These are phyloP conservation scores for Lactifluus hygrophoroides DNA, from an alignment of 768 basidiomycete species.

Conservation along the genomic window DNA sequence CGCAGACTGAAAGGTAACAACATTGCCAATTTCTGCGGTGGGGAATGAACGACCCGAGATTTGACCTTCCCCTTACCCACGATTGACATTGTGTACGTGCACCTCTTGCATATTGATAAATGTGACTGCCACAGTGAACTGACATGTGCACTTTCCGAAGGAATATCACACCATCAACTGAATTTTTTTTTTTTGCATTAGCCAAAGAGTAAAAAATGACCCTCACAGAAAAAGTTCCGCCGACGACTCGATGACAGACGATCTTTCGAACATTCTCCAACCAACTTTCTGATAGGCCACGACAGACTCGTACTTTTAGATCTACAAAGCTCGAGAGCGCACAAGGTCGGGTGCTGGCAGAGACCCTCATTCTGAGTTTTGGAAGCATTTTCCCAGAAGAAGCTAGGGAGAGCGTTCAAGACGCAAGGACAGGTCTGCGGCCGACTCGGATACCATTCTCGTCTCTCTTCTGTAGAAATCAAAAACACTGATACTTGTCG, in stretches of 20 bases:
- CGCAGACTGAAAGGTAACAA: not conserved
- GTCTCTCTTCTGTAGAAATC: not conserved
- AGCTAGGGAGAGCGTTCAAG: not conserved
- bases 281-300: not conserved
- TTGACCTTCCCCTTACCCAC: too few species aligned
- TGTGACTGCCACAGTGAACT: not conserved
- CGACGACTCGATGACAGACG: not conserved
- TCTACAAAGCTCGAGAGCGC: too few species aligned
- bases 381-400: not conserved
- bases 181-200: not conserved
- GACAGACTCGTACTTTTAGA: not conserved
- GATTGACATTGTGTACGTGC: not conserved
- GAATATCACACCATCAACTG: not conserved
- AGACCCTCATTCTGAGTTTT: too few species aligned
- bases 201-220: not conserved
- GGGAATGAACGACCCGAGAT: not conserved
- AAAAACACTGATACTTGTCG: not conserved
- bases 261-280: not conserved
- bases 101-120: not conserved
- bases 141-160: not conserved
- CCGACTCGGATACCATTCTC: not conserved
- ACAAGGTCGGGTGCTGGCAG: too few species aligned
- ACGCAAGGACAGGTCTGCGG: not conserved
- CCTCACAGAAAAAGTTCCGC: not conserved
- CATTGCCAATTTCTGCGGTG: not conserved